A percentile compares a stretch with the other conserved stretches of the same genome.
phyloP scores from a whole-genome alignment of 805 yeast species.

The Cyberlindnera euphorbiiphila region DNA sequence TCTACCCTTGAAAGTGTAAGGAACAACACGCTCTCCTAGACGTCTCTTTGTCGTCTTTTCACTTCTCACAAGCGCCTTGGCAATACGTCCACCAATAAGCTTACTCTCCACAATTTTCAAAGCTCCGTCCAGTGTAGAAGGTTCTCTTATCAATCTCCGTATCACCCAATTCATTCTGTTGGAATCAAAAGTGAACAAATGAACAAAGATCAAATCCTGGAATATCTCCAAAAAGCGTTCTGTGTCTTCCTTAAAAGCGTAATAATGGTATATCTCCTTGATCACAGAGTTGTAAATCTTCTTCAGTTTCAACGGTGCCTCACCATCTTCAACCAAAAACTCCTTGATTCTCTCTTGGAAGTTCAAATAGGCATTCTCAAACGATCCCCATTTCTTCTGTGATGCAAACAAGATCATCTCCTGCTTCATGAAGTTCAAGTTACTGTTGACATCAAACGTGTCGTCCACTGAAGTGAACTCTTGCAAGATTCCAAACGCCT shows the following conservation, averaged over 20 bases:
- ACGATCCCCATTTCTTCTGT: conserved; percentile 29
- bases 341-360: conserved; percentile 22
- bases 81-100: conserved; percentile 36
- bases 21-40: conserved; percentile 16
- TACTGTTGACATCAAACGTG: conserved; percentile 21
- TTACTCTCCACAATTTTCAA: conserved; percentile 29
- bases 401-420: conserved; percentile 30
- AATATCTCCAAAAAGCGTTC: conserved; percentile 13
- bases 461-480: conserved; percentile 29
- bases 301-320: conserved; percentile 23
- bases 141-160: conserved; percentile 25
- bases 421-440: conserved; percentile 29
- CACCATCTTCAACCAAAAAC: conserved; percentile 14
- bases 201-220: conserved; percentile 24
- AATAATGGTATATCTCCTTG: conserved; percentile 10
- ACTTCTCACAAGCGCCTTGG: conserved; percentile 11
- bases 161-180: conserved; percentile 31
- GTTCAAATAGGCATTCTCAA: conserved; percentile 25
- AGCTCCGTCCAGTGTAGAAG: conserved; percentile 29
- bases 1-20: conserved; percentile 24
- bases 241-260: conserved; percentile 4
- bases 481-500: conserved; percentile 32
- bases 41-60: conserved; percentile 16
- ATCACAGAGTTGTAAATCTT: conserved; percentile 24
- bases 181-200: conserved; percentile 30